These are phyloP conservation scores for Elaeis oleifera DNA, from an alignment of 202 grass and related monocot species.

Conservation along the genomic window DNA sequence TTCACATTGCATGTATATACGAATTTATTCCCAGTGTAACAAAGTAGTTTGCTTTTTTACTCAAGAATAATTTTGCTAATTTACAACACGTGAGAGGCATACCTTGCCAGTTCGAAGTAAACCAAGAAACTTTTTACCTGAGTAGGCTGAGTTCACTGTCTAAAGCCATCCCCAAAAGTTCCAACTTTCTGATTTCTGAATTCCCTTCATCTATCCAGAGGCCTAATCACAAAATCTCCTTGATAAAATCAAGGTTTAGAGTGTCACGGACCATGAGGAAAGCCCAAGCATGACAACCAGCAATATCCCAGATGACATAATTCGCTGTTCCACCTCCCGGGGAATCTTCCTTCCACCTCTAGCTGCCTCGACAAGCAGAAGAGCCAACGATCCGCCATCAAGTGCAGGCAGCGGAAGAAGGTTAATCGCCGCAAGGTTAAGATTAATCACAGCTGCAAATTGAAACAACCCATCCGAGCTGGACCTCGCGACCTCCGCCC, in stretches of 20 bases:
- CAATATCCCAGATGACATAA: slow-evolving; percentile 86
- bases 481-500: slow-evolving; percentile 79
- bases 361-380: slow-evolving; percentile 75
- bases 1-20: too few relatives aligned
- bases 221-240: slow-evolving; percentile 58
- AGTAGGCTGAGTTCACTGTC: too few relatives aligned
- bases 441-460: slow-evolving; percentile 81
- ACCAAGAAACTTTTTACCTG: too few relatives aligned
- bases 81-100: too few relatives aligned
- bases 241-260: slow-evolving; percentile 92
- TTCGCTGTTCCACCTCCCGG: slow-evolving; percentile 81
- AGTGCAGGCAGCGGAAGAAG: slow-evolving; percentile 65
- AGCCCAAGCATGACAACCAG: slow-evolving; percentile 73
- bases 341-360: slow-evolving; percentile 78
- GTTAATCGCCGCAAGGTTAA: slow-evolving; percentile 89
- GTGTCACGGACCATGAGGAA: slow-evolving; percentile 90
- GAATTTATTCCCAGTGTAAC: too few relatives aligned
- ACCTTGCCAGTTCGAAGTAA: too few relatives aligned
- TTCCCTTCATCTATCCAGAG: too few relatives aligned
- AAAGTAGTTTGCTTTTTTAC: too few relatives aligned
- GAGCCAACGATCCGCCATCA: slow-evolving; percentile 59
- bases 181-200: too few relatives aligned
- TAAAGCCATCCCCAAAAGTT: too few relatives aligned
- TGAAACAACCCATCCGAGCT: slow-evolving; percentile 68
- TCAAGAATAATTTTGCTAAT: too few relatives aligned